Evolutionary conservation across 1,284 basidiomycete genomes (phyloP).

Genomic region (Lignosus rhinocerotis): DNA sequence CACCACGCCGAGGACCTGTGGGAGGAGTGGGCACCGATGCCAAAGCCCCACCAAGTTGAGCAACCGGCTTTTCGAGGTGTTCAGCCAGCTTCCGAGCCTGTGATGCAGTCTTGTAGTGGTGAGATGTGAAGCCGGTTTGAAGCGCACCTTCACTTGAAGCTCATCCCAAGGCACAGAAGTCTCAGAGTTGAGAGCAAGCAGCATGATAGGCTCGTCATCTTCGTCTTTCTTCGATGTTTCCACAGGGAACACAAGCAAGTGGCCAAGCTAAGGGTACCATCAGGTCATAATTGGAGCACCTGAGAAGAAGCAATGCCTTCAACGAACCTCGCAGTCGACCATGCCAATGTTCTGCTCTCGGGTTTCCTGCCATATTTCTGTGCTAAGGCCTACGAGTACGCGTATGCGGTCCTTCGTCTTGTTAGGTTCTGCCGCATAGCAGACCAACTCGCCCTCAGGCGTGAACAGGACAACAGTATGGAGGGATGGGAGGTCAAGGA

Average conservation of each 20-base stretch:
- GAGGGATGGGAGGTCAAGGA: constrained; percentile 51
- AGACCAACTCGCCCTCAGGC: constrained; percentile 62
- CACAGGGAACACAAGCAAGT: constrained; percentile 66
- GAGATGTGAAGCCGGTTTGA: neutral
- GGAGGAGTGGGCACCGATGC: constrained; percentile 27
- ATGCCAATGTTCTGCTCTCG: constrained; percentile 59
- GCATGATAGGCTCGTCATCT: constrained; percentile 50
- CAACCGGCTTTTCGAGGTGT: constrained; percentile 43
- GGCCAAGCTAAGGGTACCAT: constrained; percentile 54
- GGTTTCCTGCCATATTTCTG: constrained; percentile 76
- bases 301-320: neutral
- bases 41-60: constrained; percentile 39
- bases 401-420: constrained; percentile 71
- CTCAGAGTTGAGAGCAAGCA: constrained; percentile 67
- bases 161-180: constrained; percentile 61
- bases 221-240: constrained; percentile 28
- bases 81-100: constrained; percentile 57
- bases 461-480: constrained; percentile 67
- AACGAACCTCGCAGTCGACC: constrained; percentile 71
- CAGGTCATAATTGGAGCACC: neutral
- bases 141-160: constrained; percentile 57
- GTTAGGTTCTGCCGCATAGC: constrained; percentile 48
- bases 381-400: constrained; percentile 66
- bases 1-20: constrained; percentile 25
- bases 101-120: neutral